Evolutionary conservation across 225 moss, liverwort and hornwort genomes (phyloP), one percentile per base, ranked within the genome.

Genomic region (Sphagnum contortum): DNA sequence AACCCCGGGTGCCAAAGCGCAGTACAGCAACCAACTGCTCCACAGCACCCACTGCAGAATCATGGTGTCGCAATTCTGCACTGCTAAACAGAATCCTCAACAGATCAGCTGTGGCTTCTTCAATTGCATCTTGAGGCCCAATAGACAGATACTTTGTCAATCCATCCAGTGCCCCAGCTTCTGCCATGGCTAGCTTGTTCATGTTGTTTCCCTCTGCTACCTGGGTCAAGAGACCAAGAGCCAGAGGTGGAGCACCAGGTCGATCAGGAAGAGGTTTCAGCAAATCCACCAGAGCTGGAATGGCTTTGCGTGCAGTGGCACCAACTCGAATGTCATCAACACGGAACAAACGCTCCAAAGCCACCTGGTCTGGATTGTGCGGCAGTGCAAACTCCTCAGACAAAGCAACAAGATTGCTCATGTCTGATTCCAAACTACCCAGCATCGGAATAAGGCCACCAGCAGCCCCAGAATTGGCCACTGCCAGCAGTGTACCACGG

Each of bases 391-490:
- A 98, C 60, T 93, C 98, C 73, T 93, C 89, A 0, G 98, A 87
- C 5, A 98, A 66, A 50, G 87, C 71, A 14, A 93, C 91, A 69
- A 98, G 76, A 61, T 91, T 89, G 66, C 86, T 79, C 53, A 92
- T 80, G 57, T 98, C 91, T 0, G 93, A 91, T 65, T 93, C 93
- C 2, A 89, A 79, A 78, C 80, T 93, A 14, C 98, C 98, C 63
- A 98, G 74, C 62, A 98, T 88, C 56, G 87, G 86, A 5, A 98
- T 93, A 47, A 98, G 78, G 1, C 98, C 91, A 29, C 91, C 86
- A 71, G 98, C 93, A 57, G 98, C 98, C 47, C 98, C 98, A n/a
- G 98, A 98, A 70, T 98, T 98, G 47, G 98, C 98, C 9, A 98
- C 98, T 8, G 93, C 98, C 14, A 98, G 72, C 73, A 98, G 82